Conservation (phyloP, 768 basidiomycete genomes). For the Tremella fuciformis region DNA sequence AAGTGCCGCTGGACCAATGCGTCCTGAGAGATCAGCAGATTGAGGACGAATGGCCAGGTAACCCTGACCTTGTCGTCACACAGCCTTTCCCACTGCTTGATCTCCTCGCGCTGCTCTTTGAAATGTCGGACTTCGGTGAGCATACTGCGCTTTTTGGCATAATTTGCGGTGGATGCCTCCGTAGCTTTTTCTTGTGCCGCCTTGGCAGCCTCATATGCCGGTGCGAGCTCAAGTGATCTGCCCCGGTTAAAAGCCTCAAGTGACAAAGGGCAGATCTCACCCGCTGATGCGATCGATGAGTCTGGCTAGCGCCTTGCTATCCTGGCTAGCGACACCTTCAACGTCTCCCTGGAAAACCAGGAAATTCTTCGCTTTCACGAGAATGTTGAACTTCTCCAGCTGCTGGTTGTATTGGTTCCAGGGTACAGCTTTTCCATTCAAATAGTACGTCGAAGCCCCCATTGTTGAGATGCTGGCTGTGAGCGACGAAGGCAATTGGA, state of each 20-base stretch:
- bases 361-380: slow-evolving; percentile 99
- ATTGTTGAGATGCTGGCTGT: slow-evolving; percentile 72
- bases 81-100: slow-evolving; percentile 77
- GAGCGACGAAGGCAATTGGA: slow-evolving; percentile 1
- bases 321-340: slow-evolving; percentile 94
- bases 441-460: slow-evolving; percentile 84
- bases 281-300: slow-evolving; percentile 96
- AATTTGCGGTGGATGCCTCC: slow-evolving; percentile 91
- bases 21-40: slow-evolving; percentile 59
- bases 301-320: slow-evolving; percentile 78
- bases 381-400: slow-evolving; percentile 83
- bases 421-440: slow-evolving; percentile 76
- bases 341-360: slow-evolving; percentile 99
- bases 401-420: slow-evolving; percentile 86
- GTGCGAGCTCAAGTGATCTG: slow-evolving; percentile 76
- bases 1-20: slow-evolving; percentile 75
- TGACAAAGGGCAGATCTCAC: slow-evolving; percentile 23
- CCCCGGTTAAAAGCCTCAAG: neutral
- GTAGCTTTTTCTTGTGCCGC: slow-evolving; percentile 83
- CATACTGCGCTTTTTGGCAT: slow-evolving; percentile 87
- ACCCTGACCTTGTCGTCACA: slow-evolving; percentile 66
- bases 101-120: slow-evolving; percentile 93
- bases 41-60: neutral
- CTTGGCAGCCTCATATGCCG: slow-evolving; percentile 85
- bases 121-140: slow-evolving; percentile 94